A percentile compares a stretch with the other conserved stretches of the same genome.
Conservation (phyloP, 1,139 yeast genomes). For the Ogataea hybrid region DNA sequence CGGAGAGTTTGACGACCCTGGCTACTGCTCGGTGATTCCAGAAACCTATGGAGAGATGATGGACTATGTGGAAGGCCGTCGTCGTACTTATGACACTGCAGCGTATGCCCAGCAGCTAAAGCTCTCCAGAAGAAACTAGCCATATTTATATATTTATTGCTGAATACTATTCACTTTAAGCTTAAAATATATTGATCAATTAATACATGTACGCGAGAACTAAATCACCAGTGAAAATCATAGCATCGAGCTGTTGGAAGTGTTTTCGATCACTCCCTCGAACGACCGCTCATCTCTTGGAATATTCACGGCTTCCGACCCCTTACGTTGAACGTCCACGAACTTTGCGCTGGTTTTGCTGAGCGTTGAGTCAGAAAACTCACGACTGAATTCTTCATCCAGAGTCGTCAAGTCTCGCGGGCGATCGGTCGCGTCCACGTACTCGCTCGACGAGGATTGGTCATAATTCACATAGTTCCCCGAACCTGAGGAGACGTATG, state of each 20-base stretch:
- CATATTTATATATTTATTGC: slow-evolving; percentile 1
- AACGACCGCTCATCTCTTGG: slow-evolving; percentile 24
- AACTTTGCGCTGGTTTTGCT: slow-evolving; percentile 38
- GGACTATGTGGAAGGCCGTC: slow-evolving; percentile 84
- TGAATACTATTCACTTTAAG: neutral
- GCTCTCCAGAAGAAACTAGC: slow-evolving; percentile 15
- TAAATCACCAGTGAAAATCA: slow-evolving; percentile 8
- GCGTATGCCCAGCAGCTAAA: slow-evolving; percentile 51
- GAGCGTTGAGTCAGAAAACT: slow-evolving; percentile 10
- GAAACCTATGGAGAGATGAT: slow-evolving; percentile 91
- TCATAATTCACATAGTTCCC: slow-evolving; percentile 15
- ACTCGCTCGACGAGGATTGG: slow-evolving; percentile 12
- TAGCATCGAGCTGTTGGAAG: slow-evolving; percentile 15
- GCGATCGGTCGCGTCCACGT: slow-evolving; percentile 10
- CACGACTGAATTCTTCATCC: slow-evolving; percentile 14
- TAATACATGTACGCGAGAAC: slow-evolving; percentile 7
- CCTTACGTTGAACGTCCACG: slow-evolving; percentile 46
- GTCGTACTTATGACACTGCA: slow-evolving; percentile 85
- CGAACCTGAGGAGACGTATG: slow-evolving; percentile 13
- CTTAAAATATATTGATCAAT: neutral
- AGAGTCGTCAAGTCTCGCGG: slow-evolving; percentile 13
- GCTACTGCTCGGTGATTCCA: slow-evolving; percentile 71
- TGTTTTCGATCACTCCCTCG: slow-evolving; percentile 26
- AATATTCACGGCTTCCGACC: slow-evolving; percentile 34
- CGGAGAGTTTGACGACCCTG: slow-evolving; percentile 37